phyloP scores from a whole-genome alignment of 768 basidiomycete species.

The Amanita molliuscula region DNA sequence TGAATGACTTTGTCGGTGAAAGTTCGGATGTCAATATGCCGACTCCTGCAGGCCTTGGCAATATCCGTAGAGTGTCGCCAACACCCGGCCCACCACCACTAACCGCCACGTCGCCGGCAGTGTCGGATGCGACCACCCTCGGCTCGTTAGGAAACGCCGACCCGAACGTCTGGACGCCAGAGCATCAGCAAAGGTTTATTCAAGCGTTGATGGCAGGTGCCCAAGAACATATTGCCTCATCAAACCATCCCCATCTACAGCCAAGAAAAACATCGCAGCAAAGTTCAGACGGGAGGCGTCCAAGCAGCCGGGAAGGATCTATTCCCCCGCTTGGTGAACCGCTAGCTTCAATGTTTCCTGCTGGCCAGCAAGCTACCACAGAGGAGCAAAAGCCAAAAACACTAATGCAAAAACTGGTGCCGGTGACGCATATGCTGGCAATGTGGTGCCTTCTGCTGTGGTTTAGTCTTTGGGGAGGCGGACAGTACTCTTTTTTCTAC shows the following conservation, averaged over 20 bases:
- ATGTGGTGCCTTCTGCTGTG: slow-evolving; percentile 58
- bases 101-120: slow-evolving; percentile 8
- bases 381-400: slow-evolving; percentile 15
- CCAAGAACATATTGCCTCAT: slow-evolving; percentile 8
- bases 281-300: neutral
- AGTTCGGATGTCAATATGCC: slow-evolving; percentile 24
- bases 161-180: slow-evolving; percentile 53
- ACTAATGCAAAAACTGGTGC: slow-evolving; percentile 48
- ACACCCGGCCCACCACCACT: slow-evolving; percentile 17
- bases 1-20: slow-evolving; percentile 34
- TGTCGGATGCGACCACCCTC: slow-evolving; percentile 12
- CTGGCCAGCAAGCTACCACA: neutral
- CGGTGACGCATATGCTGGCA: slow-evolving; percentile 52
- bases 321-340: slow-evolving; percentile 30
- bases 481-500: slow-evolving; percentile 37
- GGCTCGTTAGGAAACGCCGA: slow-evolving; percentile 21
- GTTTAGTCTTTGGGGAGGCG: slow-evolving; percentile 56
- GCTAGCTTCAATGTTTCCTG: slow-evolving; percentile 35
- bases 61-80: slow-evolving; percentile 14
- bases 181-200: slow-evolving; percentile 62
- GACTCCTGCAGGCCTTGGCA: slow-evolving; percentile 14
- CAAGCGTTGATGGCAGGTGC: slow-evolving; percentile 44
- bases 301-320: slow-evolving; percentile 1
- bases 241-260: slow-evolving; percentile 3
- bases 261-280: neutral